Evolutionary conservation across 768 basidiomycete species (phyloP), one percentile per base, ranked within the genome.

Genomic region (Russula olivacea): DNA sequence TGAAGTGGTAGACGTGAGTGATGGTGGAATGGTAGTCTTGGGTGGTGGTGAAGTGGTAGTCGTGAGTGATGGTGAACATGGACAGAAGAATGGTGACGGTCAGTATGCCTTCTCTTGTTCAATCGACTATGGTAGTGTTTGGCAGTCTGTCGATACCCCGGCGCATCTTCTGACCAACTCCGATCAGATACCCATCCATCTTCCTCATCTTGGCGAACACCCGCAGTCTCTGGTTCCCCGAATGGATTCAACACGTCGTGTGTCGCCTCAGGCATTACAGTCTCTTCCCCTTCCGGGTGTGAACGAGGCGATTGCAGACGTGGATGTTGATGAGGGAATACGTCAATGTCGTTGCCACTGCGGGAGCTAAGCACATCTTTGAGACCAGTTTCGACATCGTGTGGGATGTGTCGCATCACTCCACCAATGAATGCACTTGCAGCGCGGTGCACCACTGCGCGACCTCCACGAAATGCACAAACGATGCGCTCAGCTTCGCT

Each of bases 151-250:
- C 28, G 51, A 40, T 54, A 34, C 12, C 17, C 52, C 10, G 36
- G 23, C 9, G 63, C 54, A 2, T 63, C 57, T 34, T 68, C 66
- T 32, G 67, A 71, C 25, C 71, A 70, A 59, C 78, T 80, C 25
- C 70, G 74, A 53, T 89, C 88, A 7, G 86, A 88, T 19, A 79
- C 78, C 86, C 85, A 88, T 2, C 78, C 84, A 63, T 82, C 87
- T 0, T 80, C 82, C 1, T 80, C 82, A 4, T 80, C 77, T 9
- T 73, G 72, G 32, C 58, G 57, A 40, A 64, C 71, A 30, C 40
- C 49, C 11, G 61, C 66, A 38, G 58, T 61, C 5, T 66, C 32
- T 12, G 19, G 54, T 11, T 69, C 66, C 23, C 9, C n/a, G 14
- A 17, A 51, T 11, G 11, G 30, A 4, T 58, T 40, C 15, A n/a